Conservation (phyloP, 352 stramenopile genomes). For the Globisporangium spinosum region DNA sequence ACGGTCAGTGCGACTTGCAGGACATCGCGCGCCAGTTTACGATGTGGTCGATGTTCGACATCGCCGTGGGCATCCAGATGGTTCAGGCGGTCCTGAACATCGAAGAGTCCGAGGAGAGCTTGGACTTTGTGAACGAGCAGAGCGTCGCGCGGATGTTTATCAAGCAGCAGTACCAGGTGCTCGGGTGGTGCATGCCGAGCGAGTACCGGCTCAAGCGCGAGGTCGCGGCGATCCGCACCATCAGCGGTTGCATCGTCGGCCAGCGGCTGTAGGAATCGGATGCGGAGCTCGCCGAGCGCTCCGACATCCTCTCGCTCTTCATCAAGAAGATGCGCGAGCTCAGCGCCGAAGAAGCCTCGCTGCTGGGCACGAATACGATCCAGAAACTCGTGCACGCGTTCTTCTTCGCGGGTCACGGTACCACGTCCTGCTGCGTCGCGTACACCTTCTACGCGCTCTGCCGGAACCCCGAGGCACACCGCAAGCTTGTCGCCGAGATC, state of each 20-base stretch:
- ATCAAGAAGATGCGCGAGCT: constrained; percentile 50
- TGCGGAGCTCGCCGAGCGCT: constrained; percentile 29
- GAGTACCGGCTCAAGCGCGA: constrained; percentile 38
- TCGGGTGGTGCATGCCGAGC: constrained; percentile 59
- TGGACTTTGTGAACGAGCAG: constrained; percentile 56
- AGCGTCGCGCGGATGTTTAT: constrained; percentile 46
- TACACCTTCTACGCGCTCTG: constrained; percentile 9
- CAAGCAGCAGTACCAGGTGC: constrained; percentile 59
- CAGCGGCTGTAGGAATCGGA: constrained; percentile 32
- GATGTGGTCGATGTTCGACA: constrained; percentile 53
- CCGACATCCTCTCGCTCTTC: constrained; percentile 50
- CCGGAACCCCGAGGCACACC: background rate
- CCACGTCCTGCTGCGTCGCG: constrained; percentile 22
- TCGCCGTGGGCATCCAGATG: constrained; percentile 44
- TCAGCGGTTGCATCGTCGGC: constrained; percentile 42
- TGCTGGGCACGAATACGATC: constrained; percentile 27
- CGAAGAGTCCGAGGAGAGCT: constrained; percentile 37
- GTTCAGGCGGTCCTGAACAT: constrained; percentile 24
- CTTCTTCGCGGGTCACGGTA: constrained; percentile 43
- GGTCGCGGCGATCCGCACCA: constrained; percentile 24
- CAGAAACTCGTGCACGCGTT: constrained; percentile 31
- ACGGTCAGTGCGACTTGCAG: constrained; percentile 40
- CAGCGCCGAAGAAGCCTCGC: constrained; percentile 14
- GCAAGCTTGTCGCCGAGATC: constrained; percentile 4
- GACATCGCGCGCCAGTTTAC: constrained; percentile 46